Base-by-base conservation (phyloP, 441 rosid species). In the Cnidoscolus chayamansa region DNA sequence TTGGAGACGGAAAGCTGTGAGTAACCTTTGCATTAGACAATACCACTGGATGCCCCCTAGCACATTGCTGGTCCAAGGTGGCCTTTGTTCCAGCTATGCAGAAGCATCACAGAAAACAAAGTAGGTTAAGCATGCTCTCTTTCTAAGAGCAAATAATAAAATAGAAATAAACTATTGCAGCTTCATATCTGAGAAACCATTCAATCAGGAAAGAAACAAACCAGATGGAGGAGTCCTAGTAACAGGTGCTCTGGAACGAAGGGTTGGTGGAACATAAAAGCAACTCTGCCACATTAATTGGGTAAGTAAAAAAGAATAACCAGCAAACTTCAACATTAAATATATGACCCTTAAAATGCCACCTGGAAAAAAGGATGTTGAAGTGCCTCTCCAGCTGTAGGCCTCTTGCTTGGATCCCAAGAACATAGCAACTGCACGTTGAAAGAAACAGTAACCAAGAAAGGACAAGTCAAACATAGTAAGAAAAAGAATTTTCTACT, bases 321-420 rank as follows among this genome's bases (percentile, higher is more conserved):
- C 3, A 10, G 15, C 51, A 63, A 0, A 49, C 20, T 19, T 2
- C 45, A 40, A 5, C 71, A 74, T 12, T 48, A 15, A 3, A 9
- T 32, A 11, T 3, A 32, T 1, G 4, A 75, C 1, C 3, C 51
- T 19, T 0, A 45, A 67, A 17, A 63, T 32, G 13, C 32, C 76
- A 92, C 99, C 97, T 89, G 90, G 74, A 94, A 92, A 86, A 90
- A 94, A 31, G 99, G 96, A 82, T 94, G 98, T 69, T 91, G 97
- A 69, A 94, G 88, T 67, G 87, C 94, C 77, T 92, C 99, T 12
- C 80, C 88, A 55, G 98, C 97, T 53, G 85, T 83, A 1, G 94
- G 97, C 87, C 99, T 86, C 82, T 81, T 81, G 86, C 79, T 74
- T 45, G 98, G 98, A 84, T 94, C 97, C 99, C 98, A 94, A 0